Evolutionary conservation across 345 rosid genomes (phyloP).

Genomic region (Dovyalis caffra): DNA sequence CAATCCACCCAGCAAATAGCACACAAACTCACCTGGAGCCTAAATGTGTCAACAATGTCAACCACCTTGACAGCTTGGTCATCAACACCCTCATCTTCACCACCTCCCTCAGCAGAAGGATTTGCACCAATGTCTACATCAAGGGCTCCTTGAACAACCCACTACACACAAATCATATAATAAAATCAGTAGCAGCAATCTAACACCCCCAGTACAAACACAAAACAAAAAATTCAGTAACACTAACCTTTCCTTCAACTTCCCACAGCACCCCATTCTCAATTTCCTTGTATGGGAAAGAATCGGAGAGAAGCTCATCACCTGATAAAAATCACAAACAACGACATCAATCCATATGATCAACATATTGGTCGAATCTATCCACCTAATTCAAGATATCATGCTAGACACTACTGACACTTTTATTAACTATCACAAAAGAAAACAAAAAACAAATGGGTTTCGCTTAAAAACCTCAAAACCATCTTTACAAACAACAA

Average conservation of each 20-base stretch:
- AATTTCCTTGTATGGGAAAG: conserved; percentile 82
- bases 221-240: not conserved
- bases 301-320: conserved; percentile 93
- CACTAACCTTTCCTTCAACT: conserved; percentile 81
- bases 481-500: too few species aligned
- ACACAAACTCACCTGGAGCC: conserved; percentile 73
- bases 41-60: conserved; percentile 96
- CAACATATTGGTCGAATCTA: not conserved
- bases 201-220: not conserved
- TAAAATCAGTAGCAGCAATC: not conserved
- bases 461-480: not conserved
- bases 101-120: conserved; percentile 91
- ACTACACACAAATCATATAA: conserved; percentile 34
- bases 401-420: not conserved
- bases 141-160: conserved; percentile 78
- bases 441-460: not conserved
- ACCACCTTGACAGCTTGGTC: conserved; percentile 77
- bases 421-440: not conserved
- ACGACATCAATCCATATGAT: not conserved
- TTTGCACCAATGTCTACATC: conserved; percentile 92
- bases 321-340: conserved; percentile 7
- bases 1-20: not conserved
- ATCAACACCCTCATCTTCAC: conserved; percentile 87
- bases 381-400: not conserved
- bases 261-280: conserved; percentile 73